These are phyloP conservation scores for Eragrostis tef DNA, from an alignment of 202 grass and related monocot species.

Conservation along the genomic window DNA sequence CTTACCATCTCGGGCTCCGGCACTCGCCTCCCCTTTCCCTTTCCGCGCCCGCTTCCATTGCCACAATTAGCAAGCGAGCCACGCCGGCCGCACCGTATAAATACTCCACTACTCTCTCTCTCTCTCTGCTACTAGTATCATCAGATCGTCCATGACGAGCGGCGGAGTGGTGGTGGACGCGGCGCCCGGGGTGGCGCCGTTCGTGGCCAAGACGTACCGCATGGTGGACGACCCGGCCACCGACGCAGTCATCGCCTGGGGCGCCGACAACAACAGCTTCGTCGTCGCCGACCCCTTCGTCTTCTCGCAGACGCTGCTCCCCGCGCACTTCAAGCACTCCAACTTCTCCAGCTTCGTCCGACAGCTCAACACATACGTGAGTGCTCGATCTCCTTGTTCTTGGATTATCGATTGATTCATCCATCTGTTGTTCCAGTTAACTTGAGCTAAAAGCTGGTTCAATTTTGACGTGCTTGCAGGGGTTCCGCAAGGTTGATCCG, in stretches of 20 bases:
- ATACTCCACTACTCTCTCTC: background rate
- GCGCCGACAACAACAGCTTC: constrained; percentile 73
- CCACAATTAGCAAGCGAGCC: constrained; percentile 1
- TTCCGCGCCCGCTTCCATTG: background rate
- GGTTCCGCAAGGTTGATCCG: constrained; percentile 80
- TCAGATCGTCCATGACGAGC: too few species aligned
- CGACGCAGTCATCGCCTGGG: constrained; percentile 69
- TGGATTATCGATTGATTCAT: too few species aligned
- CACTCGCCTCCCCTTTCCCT: background rate
- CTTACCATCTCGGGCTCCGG: constrained; percentile 47
- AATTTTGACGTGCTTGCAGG: constrained; percentile 29
- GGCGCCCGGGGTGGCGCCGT: constrained; percentile 53
- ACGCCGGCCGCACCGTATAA: background rate
- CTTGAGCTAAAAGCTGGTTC: background rate
- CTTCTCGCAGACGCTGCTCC: constrained; percentile 75
- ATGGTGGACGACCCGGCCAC: constrained; percentile 75
- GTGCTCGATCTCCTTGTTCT: background rate
- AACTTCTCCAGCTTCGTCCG: constrained; percentile 91
- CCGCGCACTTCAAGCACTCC: constrained; percentile 78
- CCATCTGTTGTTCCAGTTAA: background rate
- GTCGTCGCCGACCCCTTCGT: constrained; percentile 69
- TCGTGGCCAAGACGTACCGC: constrained; percentile 76
- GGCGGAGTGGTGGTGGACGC: background rate
- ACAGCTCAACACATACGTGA: constrained; percentile 83
- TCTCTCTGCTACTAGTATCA: too few species aligned